Evolutionary conservation across 139 green algal species (phyloP).

Genomic region (Chlorella sp.): DNA sequence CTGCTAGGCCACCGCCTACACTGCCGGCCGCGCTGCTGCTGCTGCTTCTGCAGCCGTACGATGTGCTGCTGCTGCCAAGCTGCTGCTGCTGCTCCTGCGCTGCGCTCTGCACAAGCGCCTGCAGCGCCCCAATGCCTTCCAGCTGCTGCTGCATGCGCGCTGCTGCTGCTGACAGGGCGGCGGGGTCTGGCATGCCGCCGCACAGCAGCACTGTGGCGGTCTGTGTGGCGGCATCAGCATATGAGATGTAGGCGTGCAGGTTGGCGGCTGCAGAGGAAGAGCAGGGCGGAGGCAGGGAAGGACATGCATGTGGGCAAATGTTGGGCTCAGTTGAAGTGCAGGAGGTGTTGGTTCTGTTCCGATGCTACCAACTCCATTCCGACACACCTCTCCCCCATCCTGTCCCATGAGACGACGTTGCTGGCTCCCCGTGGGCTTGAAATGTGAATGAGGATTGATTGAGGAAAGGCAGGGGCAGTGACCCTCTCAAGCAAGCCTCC

Average conservation of each 20-base stretch:
- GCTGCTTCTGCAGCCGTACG: conserved; percentile 11
- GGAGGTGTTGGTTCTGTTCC: no score
- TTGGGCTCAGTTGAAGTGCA: no score
- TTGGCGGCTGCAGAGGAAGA: conserved; percentile 56
- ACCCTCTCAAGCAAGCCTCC: no score
- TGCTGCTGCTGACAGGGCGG: background rate
- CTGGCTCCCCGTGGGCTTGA: no score
- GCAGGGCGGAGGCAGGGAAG: background rate
- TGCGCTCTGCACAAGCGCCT: background rate
- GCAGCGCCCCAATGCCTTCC: conserved; percentile 11
- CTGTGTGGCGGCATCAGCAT: conserved; percentile 50
- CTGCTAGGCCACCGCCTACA: background rate
- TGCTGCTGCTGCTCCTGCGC: background rate
- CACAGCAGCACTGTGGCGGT: conserved; percentile 39
- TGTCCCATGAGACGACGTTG: no score
- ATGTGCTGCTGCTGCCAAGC: conserved; percentile 4
- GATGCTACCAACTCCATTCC: no score
- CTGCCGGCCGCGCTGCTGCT: background rate
- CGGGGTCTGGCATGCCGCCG: conserved; percentile 27
- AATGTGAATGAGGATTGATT: no score
- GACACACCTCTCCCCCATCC: no score
- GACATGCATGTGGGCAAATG: no score
- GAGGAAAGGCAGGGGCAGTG: no score
- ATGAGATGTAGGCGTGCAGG: conserved; percentile 85
- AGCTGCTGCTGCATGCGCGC: conserved; percentile 35